These are phyloP conservation scores for Metschnikowia santaceciliae DNA, from an alignment of 805 yeast species.

Conservation along the genomic window DNA sequence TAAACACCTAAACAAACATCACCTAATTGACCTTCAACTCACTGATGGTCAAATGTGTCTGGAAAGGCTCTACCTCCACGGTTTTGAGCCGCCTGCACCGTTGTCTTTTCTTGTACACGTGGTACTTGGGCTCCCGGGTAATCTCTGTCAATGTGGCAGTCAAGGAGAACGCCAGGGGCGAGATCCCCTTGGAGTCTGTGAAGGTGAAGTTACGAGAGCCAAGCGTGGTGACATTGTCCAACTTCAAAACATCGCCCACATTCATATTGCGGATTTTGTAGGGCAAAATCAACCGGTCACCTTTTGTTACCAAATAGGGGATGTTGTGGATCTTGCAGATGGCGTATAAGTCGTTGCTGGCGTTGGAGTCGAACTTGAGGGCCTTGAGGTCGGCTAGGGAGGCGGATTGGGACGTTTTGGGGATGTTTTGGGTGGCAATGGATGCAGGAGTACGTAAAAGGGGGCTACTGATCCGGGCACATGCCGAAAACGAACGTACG, in stretches of 20 bases:
- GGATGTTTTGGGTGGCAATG: not conserved
- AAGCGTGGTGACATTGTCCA: conserved; percentile 72
- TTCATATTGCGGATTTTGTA: conserved; percentile 69
- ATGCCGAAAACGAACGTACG: not conserved
- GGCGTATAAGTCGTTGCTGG: conserved; percentile 62
- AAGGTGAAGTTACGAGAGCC: conserved; percentile 84
- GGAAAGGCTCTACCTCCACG: conserved; percentile 67
- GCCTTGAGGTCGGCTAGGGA: conserved; percentile 47
- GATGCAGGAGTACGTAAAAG: not conserved
- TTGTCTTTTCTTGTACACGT: conserved; percentile 52
- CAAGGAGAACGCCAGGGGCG: conserved; percentile 55
- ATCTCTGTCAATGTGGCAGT: conserved; percentile 83
- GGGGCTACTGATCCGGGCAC: not conserved
- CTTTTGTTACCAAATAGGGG: conserved; percentile 85
- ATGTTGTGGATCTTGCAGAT: conserved; percentile 75
- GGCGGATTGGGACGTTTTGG: not conserved
- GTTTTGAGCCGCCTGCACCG: conserved; percentile 78
- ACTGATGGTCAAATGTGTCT: conserved; percentile 73
- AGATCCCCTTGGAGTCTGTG: conserved; percentile 35
- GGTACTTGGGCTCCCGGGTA: conserved; percentile 72
- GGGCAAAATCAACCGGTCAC: conserved; percentile 80
- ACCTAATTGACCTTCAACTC: conserved; percentile 46
- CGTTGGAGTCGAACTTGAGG: conserved; percentile 60
- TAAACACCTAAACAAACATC: too few species aligned
- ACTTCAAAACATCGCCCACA: conserved; percentile 76